Evolutionary conservation across 192 early-diverging fungal genomes (phyloP), one percentile per base, ranked within the genome.

Genomic region (Chytriomyces confervae): DNA sequence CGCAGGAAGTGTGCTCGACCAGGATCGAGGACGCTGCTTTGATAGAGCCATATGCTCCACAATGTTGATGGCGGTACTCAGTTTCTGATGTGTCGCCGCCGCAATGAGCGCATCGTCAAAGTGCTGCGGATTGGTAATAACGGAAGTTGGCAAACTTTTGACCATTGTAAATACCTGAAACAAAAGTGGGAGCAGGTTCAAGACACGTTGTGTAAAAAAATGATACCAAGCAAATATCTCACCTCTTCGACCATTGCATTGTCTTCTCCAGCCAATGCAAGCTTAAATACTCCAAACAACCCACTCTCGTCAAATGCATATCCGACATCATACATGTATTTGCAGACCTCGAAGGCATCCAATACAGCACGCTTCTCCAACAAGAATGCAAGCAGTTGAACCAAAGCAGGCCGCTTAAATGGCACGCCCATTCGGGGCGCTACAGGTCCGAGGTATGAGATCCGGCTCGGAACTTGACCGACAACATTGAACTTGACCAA

Each of bases 31-130:
- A 18, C 67, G 44, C 9, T 50, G n/a, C 44, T 78, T 78, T 13
- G 77, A 20, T 2, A 57, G 66, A 29, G 66, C 77, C 77, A 78
- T 78, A 53, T 78, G 64, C 45, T 78, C 77, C 18, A 78, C 77
- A 78, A 78, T 69, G n/a, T 69, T 29, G 5, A 78, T 61, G 1
- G 64, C 77, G n/a, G 45, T 7, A 9, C 57, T 49, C 7, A 78
- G 57, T n/a, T 57, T 69, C 7, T 57, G 67, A 53, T 47, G 43
- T 7, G 36, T 24, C 60, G n/a, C 36, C n/a, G 68, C 51, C 29
- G 29, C 57, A 11, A 24, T 57, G 7, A 78, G 48, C 8, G 43
- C 50, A 9, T 70, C 67, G 36, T 78, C 77, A 46, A 71, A 78
- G n/a, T 61, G 53, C 18, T 10, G 11, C 7, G 77, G 66, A 46